Conservation (phyloP, 2,329 filamentous ascomycete species). For the Botrytis hyacinthi region DNA sequence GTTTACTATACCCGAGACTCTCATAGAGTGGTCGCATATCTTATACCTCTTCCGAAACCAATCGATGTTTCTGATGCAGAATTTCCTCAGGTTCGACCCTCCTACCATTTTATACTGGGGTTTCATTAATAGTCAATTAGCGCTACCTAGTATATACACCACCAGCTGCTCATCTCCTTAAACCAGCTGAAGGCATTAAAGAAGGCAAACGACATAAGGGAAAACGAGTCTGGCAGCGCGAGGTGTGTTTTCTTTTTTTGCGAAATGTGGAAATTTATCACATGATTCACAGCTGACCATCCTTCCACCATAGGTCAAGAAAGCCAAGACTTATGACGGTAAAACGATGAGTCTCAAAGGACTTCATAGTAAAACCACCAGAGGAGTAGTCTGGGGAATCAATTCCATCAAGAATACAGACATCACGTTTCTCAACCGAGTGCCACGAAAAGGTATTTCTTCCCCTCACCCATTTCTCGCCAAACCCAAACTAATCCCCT, state of each 20-base stretch:
- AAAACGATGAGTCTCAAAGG: constrained; percentile 23
- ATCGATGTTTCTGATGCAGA: constrained; percentile 11
- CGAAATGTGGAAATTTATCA: background rate
- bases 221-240: constrained; percentile 23
- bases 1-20: constrained; percentile 22
- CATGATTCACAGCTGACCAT: background rate
- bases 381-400: constrained; percentile 22
- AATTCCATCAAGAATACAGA: constrained; percentile 24
- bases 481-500: background rate
- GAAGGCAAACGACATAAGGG: constrained; percentile 20
- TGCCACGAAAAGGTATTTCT: constrained; percentile 22
- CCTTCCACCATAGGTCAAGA: constrained; percentile 18
- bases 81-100: constrained; percentile 9
- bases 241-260: constrained; percentile 13
- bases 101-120: background rate
- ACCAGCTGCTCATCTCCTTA: constrained; percentile 22
- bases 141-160: constrained; percentile 25
- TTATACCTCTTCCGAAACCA: constrained; percentile 25
- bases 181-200: constrained; percentile 22
- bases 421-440: constrained; percentile 24
- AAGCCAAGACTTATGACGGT: constrained; percentile 25
- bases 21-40: constrained; percentile 22
- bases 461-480: background rate
- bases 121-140: constrained; percentile 6
- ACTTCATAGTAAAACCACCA: constrained; percentile 23